Evolutionary conservation across 441 rosid genomes (phyloP).

Genomic region (Erysimum cheiri): DNA sequence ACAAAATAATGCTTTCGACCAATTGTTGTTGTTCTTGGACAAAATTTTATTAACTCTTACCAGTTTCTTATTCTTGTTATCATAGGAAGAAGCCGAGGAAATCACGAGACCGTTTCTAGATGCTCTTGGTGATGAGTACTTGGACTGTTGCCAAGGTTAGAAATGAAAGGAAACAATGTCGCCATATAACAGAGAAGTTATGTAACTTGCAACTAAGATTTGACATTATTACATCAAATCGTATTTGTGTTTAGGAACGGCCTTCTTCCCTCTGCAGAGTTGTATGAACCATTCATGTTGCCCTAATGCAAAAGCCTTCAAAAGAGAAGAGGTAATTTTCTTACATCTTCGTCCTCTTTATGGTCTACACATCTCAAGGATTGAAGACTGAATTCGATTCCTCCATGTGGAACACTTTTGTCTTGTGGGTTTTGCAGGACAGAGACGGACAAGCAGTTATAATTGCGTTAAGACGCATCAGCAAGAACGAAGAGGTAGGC

Average conservation of each 20-base stretch:
- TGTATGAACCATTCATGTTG: conserved; percentile 91
- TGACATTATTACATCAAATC: background rate
- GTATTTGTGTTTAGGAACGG: conserved; percentile 58
- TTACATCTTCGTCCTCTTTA: conserved; percentile 7
- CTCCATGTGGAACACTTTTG: conserved; percentile 7
- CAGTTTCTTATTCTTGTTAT: conserved; percentile 1
- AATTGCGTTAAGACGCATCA: conserved; percentile 62
- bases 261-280: conserved; percentile 91
- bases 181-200: background rate
- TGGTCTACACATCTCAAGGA: background rate
- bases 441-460: conserved; percentile 87
- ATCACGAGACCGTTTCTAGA: conserved; percentile 65
- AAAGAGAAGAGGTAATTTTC: conserved; percentile 74
- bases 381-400: background rate
- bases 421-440: conserved; percentile 58
- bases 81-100: conserved; percentile 66
- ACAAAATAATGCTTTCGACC: conserved; percentile 22
- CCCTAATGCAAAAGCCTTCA: conserved; percentile 90
- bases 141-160: conserved; percentile 81
- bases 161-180: background rate
- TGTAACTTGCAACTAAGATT: conserved; percentile 10
- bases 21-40: background rate
- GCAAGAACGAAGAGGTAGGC: conserved; percentile 79
- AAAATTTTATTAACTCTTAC: background rate
- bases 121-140: conserved; percentile 84